Percentiles rank a stretch among this genome's conserved stretches.
These are phyloP conservation scores for Trichoderma gamsii DNA, from an alignment of 495 filamentous ascomycete genomes.

Conservation along the genomic window DNA sequence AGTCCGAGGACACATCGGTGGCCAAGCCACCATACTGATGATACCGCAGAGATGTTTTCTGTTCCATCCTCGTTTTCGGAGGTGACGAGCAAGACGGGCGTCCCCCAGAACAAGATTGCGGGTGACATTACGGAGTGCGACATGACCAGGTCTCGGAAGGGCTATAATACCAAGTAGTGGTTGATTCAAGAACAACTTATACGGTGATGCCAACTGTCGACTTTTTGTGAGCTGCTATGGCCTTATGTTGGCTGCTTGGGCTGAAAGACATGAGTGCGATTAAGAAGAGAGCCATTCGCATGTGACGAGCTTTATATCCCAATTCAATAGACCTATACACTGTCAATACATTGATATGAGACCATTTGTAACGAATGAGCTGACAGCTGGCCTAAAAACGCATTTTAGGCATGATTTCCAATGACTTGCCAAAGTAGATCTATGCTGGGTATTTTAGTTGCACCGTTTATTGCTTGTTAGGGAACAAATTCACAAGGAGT, in stretches of 20 bases:
- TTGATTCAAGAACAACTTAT: no score
- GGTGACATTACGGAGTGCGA: slow-evolving; percentile 35
- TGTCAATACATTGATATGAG: no score
- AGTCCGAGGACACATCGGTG: slow-evolving; percentile 42
- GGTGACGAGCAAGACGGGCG: slow-evolving; percentile 38
- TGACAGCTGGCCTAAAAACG: background rate
- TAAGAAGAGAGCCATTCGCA: background rate
- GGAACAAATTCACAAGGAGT: no score
- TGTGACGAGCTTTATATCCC: background rate
- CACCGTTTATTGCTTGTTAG: no score
- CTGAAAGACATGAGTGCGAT: background rate
- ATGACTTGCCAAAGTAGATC: no score
- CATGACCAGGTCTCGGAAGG: background rate
- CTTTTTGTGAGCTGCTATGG: background rate
- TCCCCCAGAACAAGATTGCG: slow-evolving; percentile 45
- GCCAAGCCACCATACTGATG: slow-evolving; percentile 44
- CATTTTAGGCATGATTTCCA: background rate
- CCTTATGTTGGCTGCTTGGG: background rate
- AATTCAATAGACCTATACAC: background rate
- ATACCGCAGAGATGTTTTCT: slow-evolving; percentile 39
- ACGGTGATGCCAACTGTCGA: no score
- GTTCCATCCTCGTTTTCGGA: slow-evolving; percentile 40
- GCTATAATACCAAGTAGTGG: background rate
- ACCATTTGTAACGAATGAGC: no score
- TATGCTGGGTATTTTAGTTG: no score